Percentiles rank a stretch among this genome's conserved stretches.
Conservation (phyloP, 2,329 filamentous ascomycete species). For the Ilyonectria mors-panacis region DNA sequence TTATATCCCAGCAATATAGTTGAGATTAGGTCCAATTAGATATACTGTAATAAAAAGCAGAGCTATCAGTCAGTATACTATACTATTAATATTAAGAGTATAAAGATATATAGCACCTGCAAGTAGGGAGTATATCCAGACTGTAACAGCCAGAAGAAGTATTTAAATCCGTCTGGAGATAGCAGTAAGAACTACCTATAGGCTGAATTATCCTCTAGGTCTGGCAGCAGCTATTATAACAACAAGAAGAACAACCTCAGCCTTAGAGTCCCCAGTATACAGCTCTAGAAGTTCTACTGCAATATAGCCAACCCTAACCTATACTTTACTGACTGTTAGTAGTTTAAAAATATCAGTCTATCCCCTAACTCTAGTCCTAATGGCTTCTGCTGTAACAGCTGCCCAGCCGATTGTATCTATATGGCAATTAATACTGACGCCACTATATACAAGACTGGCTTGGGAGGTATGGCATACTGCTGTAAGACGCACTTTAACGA, state of each 20-base stretch:
- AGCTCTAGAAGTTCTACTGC: conserved; percentile 26
- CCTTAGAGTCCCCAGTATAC: conserved; percentile 1
- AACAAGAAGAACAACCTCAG: conserved; percentile 8
- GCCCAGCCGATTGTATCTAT: conserved; percentile 25
- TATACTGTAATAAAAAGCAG: conserved; percentile 18
- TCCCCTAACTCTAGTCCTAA: neutral
- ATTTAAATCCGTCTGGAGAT: neutral
- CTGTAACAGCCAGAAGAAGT: conserved; percentile 12
- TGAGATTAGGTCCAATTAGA: conserved; percentile 24
- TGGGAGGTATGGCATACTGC: conserved; percentile 5
- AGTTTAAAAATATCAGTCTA: conserved; percentile 9
- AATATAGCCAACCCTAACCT: conserved; percentile 4
- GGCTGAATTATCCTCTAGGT: conserved; percentile 8
- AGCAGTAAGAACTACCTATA: neutral
- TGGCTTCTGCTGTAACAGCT: conserved; percentile 26
- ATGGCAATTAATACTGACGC: conserved; percentile 21
- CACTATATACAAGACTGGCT: neutral
- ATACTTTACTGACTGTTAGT: conserved; percentile 17
- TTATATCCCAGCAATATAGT: conserved; percentile 13
- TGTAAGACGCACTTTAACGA: conserved; percentile 18
- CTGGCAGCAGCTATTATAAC: conserved; percentile 20
- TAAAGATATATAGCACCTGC: conserved; percentile 24
- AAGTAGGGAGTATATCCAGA: conserved; percentile 28
- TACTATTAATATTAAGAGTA: conserved; percentile 13
- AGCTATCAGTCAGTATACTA: conserved; percentile 23